Percentiles rank a stretch among this genome's conserved stretches.
These are phyloP conservation scores for Fusarium virguliforme DNA, from an alignment of 2,329 filamentous ascomycete species.

Conservation along the genomic window DNA sequence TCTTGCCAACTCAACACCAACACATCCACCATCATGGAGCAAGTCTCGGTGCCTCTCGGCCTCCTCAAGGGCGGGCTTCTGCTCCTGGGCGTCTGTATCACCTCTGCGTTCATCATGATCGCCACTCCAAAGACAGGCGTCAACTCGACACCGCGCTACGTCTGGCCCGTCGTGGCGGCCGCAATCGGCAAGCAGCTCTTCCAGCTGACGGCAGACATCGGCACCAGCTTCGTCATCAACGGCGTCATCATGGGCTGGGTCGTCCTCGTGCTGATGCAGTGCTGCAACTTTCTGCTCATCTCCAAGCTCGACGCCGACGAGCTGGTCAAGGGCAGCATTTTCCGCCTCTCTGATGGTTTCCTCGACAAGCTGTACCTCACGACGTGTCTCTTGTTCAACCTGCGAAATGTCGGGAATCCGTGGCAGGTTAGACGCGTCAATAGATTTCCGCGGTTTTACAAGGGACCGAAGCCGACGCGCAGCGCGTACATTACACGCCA, in stretches of 20 bases:
- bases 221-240: constrained; percentile 24
- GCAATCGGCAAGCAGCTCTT: constrained; percentile 15
- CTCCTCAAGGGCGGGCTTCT: constrained; percentile 9
- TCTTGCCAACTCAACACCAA: constrained; percentile 4
- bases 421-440: constrained; percentile 2
- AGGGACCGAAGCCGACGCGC: not conserved
- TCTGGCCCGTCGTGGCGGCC: not conserved
- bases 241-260: constrained; percentile 3
- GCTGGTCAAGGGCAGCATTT: not conserved
- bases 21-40: not conserved
- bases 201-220: not conserved
- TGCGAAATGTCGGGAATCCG: not conserved
- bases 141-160: constrained; percentile 8
- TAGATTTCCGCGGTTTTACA: constrained; percentile 1
- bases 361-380: not conserved
- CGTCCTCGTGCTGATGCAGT: not conserved
- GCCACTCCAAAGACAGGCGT: constrained; percentile 18
- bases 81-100: constrained; percentile 1
- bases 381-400: constrained; percentile 2
- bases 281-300: not conserved
- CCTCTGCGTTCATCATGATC: constrained; percentile 12
- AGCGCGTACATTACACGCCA: not conserved
- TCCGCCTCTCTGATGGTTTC: not conserved
- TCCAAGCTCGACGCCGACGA: not conserved
- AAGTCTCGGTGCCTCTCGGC: not conserved